Base-by-base conservation (phyloP, 441 rosid species). In the Adansonia madagascariensis region DNA sequence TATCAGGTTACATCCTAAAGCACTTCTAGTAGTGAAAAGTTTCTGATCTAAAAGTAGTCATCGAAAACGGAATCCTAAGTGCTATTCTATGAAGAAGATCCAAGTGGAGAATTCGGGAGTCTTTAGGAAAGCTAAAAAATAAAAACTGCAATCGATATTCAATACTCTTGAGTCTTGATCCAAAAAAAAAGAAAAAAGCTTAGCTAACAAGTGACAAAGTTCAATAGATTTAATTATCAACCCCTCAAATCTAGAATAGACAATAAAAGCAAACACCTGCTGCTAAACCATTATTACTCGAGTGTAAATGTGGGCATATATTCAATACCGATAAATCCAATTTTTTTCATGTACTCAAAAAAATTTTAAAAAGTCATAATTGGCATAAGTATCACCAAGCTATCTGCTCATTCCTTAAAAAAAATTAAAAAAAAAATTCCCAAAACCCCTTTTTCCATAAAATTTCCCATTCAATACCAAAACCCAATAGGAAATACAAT, bases 201-300 rank as follows among this genome's bases (percentile, higher is more conserved):
- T n/a, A 4, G n/a, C 20, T n/a, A 49, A 53, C 14, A 69, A 69
- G 73, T 24, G 59, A 69, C 73, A 46, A 69, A 69, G 14, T 69
- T 47, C 73, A 47, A 65, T 41, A 12, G 70, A 41, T 65, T 39
- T 31, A 64, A 49, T 64, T 64, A 63, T 8, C 68, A n/a, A 64
- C 6, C 1, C 22, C 9, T 15, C 11, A 64, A 39, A 64, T 64
- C 70, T 64, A 39, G 6, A 64, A 41, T n/a, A 17, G 22, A 39
- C 47, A 4, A 3, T 7, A 18, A 17, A 65, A 41, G 49, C 56
- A 35, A 44, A 24, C 35, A 70, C 14, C 44, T 52, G 27, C 46
- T 31, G 35, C 35, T 31, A 31, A 31, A 31, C 35, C 35, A 31
- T 31, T 31, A 31, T 31, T 31, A 31, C 35, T 31, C 35, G 35